A percentile compares a stretch with the other conserved stretches of the same genome.
phyloP scores from a whole-genome alignment of 345 rosid species.

The Eucalyptus camaldulensis region DNA sequence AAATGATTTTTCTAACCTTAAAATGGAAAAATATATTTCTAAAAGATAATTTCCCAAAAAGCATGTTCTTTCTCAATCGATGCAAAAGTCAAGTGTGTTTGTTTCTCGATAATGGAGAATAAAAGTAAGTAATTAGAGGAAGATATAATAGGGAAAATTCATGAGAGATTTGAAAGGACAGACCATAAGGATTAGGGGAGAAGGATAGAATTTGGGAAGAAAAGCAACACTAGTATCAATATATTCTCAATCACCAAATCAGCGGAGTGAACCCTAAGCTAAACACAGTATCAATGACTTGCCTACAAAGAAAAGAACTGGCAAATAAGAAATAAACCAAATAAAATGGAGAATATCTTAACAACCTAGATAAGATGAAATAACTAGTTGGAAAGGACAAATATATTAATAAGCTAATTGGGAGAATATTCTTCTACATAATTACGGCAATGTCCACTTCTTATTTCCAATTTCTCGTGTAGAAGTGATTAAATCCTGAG shows the following conservation, averaged over 20 bases:
- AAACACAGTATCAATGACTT: not conserved
- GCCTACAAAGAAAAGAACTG: not conserved
- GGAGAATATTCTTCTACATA: not conserved
- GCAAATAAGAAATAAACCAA: not conserved
- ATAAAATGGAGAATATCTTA: not conserved
- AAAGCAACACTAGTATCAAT: not conserved
- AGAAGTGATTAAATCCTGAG: not conserved
- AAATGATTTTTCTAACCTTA: too few relatives aligned
- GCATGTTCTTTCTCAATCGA: too few relatives aligned
- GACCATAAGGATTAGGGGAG: not conserved
- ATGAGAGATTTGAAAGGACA: not conserved
- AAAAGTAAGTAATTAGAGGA: too few relatives aligned
- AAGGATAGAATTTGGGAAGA: not conserved
- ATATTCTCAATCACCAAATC: not conserved
- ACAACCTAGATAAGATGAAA: not conserved
- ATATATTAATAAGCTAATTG: not conserved
- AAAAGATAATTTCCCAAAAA: too few relatives aligned
- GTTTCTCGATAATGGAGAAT: not conserved
- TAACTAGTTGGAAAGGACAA: not conserved
- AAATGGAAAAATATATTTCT: too few relatives aligned
- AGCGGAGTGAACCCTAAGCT: not conserved
- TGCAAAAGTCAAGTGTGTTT: not conserved
- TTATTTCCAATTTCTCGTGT: not conserved
- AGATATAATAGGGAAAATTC: not conserved
- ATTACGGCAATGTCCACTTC: not conserved